These are phyloP conservation scores for Juncus effusus DNA, from an alignment of 176 grass and related monocot species.

Conservation along the genomic window DNA sequence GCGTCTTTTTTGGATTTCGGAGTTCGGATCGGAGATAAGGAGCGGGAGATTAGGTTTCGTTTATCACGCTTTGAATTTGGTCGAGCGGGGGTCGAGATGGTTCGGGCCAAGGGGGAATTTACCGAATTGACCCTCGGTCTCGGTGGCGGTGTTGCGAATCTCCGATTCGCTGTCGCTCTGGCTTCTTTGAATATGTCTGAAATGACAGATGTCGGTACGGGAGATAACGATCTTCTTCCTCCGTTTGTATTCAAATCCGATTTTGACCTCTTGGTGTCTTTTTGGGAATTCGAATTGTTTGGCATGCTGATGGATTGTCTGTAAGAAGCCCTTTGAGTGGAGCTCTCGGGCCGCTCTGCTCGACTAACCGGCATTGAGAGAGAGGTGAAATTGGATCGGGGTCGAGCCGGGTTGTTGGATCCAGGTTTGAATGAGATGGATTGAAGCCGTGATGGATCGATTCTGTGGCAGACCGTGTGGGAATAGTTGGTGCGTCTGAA, in stretches of 20 bases:
- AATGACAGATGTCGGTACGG: slow-evolving; percentile 42
- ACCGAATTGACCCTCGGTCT: slow-evolving; percentile 28
- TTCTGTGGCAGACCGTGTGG: slow-evolving; percentile 54
- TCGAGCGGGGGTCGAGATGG: slow-evolving; percentile 4
- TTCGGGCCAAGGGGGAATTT: background rate
- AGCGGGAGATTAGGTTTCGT: slow-evolving; percentile 5
- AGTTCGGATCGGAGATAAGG: slow-evolving; percentile 8
- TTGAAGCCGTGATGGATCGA: slow-evolving; percentile 43
- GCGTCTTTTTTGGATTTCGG: slow-evolving; percentile 45
- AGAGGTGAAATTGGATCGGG: slow-evolving; percentile 36
- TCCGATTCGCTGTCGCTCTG: slow-evolving; percentile 41
- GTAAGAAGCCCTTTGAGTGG: slow-evolving; percentile 22
- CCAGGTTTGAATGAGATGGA: slow-evolving; percentile 24
- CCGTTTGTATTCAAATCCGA: slow-evolving; percentile 6
- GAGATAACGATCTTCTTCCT: slow-evolving; percentile 53
- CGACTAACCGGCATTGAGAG: slow-evolving; percentile 26
- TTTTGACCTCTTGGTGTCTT: slow-evolving; percentile 32
- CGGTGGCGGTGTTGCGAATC: slow-evolving; percentile 73
- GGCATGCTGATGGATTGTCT: slow-evolving; percentile 30
- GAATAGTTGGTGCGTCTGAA: slow-evolving; percentile 72
- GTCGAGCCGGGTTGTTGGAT: slow-evolving; percentile 22
- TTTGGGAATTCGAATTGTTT: slow-evolving; percentile 36
- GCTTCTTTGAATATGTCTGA: slow-evolving; percentile 67
- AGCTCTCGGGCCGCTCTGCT: background rate
- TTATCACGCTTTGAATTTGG: background rate